Percentiles rank a stretch among this genome's conserved stretches.
phyloP scores from a whole-genome alignment of 192 early-diverging fungal genomes.

The Entomortierella parvispora region DNA sequence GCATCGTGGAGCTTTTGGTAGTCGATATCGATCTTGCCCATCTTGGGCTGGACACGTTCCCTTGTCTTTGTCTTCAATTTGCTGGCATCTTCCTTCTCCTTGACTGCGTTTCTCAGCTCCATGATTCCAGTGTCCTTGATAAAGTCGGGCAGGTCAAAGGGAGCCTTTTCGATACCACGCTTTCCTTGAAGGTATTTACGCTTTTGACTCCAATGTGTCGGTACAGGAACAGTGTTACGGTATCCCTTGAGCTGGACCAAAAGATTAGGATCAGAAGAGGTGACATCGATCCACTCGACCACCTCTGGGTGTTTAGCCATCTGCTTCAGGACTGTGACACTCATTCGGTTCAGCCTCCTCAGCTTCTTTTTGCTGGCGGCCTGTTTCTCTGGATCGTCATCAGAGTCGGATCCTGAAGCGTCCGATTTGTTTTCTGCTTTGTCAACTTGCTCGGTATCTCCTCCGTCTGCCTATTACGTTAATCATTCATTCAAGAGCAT shows the following conservation, averaged over 20 bases:
- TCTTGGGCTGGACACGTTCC: constrained; percentile 91
- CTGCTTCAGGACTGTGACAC: constrained; percentile 94
- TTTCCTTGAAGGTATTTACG: constrained; percentile 97
- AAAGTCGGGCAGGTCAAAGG: constrained; percentile 96
- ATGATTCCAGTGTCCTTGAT: constrained; percentile 98
- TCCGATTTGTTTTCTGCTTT: constrained; percentile 25
- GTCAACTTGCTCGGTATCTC: constrained; percentile 15
- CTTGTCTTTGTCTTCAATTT: constrained; percentile 86
- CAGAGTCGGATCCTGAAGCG: constrained; percentile 39
- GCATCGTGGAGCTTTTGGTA: constrained; percentile 98
- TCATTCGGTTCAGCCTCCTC: constrained; percentile 67
- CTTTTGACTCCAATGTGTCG: constrained; percentile 95
- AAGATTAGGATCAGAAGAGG: constrained; percentile 89
- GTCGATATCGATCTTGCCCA: constrained; percentile 96
- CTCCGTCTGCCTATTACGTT: constrained; percentile 6
- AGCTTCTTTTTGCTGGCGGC: constrained; percentile 67
- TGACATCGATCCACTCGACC: constrained; percentile 91
- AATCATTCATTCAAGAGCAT: not conserved
- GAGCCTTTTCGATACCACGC: constrained; percentile 94
- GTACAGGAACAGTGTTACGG: constrained; percentile 95
- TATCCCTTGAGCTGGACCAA: constrained; percentile 91
- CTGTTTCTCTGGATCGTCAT: constrained; percentile 47
- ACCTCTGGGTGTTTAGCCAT: constrained; percentile 91
- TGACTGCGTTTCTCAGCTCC: constrained; percentile 91
- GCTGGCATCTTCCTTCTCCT: constrained; percentile 87